phyloP scores from a whole-genome alignment of 2,329 filamentous ascomycete genomes.

The Arthroderma sp. region DNA sequence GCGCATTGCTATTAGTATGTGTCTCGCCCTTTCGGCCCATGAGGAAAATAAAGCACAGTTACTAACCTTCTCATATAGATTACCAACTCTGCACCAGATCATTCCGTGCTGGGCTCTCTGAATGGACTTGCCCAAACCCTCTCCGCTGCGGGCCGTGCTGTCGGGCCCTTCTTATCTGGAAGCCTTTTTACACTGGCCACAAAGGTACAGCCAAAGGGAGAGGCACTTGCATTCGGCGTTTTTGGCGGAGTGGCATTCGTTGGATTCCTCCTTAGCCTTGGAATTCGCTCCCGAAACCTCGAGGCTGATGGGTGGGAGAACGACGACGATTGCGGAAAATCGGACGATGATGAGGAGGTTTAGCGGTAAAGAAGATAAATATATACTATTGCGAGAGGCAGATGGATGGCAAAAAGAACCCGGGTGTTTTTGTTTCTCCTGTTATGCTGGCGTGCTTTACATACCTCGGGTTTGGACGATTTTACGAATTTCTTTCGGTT shows the following conservation, averaged over 20 bases:
- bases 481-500: constrained; percentile 2
- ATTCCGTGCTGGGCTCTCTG: constrained; percentile 73
- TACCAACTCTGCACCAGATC: constrained; percentile 80
- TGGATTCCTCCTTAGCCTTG: constrained; percentile 68
- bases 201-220: constrained; percentile 63
- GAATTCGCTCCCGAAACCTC: constrained; percentile 53
- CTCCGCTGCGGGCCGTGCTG: constrained; percentile 75
- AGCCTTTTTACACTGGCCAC: constrained; percentile 71
- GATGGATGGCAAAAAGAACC: neutral
- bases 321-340: constrained; percentile 32
- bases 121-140: constrained; percentile 92
- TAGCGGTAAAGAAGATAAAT: neutral
- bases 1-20: constrained; percentile 71
- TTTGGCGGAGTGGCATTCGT: constrained; percentile 73
- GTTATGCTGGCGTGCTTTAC: neutral
- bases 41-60: neutral
- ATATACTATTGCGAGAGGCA: neutral
- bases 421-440: neutral
- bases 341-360: constrained; percentile 32
- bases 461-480: neutral
- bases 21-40: neutral
- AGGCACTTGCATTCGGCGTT: constrained; percentile 71
- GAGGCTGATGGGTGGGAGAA: constrained; percentile 46
- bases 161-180: constrained; percentile 80
- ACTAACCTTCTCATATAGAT: constrained; percentile 45